phyloP scores from a whole-genome alignment of 2,329 filamentous ascomycete genomes.

The Diplodia sapinea region DNA sequence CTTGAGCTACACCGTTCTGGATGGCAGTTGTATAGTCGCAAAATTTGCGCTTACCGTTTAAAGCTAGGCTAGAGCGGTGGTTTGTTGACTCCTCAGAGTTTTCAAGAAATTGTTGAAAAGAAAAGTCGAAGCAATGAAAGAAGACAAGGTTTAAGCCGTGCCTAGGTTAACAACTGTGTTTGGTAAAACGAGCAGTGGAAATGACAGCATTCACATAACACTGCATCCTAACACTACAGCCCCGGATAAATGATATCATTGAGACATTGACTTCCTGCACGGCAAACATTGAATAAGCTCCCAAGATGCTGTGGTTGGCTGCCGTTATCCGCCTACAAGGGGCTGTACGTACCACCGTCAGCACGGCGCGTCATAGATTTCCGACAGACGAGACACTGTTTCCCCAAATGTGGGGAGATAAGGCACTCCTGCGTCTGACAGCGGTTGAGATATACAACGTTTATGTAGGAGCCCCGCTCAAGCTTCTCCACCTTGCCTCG shows the following conservation, averaged over 20 bases:
- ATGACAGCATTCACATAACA: no score
- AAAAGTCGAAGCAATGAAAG: not conserved
- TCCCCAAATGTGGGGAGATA: not conserved
- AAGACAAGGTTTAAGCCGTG: not conserved
- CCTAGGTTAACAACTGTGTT: no score
- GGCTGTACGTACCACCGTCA: not conserved
- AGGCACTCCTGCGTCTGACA: not conserved
- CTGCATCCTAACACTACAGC: not conserved
- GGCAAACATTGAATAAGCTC: not conserved
- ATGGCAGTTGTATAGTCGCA: not conserved
- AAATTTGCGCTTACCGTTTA: not conserved
- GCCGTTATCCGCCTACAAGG: not conserved
- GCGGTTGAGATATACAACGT: not conserved
- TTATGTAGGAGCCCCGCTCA: not conserved
- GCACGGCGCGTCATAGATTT: not conserved
- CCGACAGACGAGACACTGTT: not conserved
- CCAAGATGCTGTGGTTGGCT: not conserved
- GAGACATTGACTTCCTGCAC: not conserved
- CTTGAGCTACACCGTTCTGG: not conserved
- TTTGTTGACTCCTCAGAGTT: not conserved
- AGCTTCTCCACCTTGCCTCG: not conserved
- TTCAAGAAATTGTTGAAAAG: not conserved
- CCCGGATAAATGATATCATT: not conserved
- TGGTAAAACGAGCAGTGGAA: not conserved
- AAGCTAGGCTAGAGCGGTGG: not conserved